Evolutionary conservation across 129 eudicot species (phyloP), one percentile per base, ranked within the genome.

Genomic region (Ambrosia trifida): DNA sequence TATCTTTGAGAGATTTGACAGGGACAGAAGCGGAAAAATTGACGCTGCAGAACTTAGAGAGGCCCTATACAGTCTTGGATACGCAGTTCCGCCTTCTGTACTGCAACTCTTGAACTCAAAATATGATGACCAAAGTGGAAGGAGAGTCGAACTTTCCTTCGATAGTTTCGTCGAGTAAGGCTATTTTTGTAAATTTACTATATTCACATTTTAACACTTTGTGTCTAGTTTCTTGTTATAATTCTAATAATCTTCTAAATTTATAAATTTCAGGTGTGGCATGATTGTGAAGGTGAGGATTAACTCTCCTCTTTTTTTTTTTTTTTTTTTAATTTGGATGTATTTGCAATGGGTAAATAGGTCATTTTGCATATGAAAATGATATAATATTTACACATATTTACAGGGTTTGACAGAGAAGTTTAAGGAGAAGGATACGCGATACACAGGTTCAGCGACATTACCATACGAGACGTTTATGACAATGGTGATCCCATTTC

Each of bases 231-330:
- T 3, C 11, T 45, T 66, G 61, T 67, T 67, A 52, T 40, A 1
- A 11, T 49, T 30, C 64, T 78, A 3, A 81, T 66, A 1, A 47
- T 60, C 7, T 66, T 11, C 5, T 49, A 6, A 17, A 9, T 35
- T 33, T 18, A 17, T 67, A 35, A 62, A 40, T 83, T 80, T 77
- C 86, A 91, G 97, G 85, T 84, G 96, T 75, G 97, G 97, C 69
- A 83, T 91, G 97, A 80, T 91, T 79, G 80, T 88, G 58, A 91
- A 88, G 96, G 97, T 91, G 70, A n/a, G n/a, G n/a, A n/a, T n/a
- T n/a, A n/a, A n/a, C n/a, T n/a, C n/a, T n/a, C n/a, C n/a, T n/a
- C n/a, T n/a, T n/a, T n/a, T n/a, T n/a, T n/a, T n/a, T n/a, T n/a
- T n/a, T n/a, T n/a, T n/a, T n/a, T n/a, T n/a, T n/a, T n/a, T n/a